Percentiles rank a stretch among this genome's conserved stretches.
Evolutionary conservation across 2,329 filamentous ascomycete genomes (phyloP).

Genomic region (Allantophomopsis cytisporea): DNA sequence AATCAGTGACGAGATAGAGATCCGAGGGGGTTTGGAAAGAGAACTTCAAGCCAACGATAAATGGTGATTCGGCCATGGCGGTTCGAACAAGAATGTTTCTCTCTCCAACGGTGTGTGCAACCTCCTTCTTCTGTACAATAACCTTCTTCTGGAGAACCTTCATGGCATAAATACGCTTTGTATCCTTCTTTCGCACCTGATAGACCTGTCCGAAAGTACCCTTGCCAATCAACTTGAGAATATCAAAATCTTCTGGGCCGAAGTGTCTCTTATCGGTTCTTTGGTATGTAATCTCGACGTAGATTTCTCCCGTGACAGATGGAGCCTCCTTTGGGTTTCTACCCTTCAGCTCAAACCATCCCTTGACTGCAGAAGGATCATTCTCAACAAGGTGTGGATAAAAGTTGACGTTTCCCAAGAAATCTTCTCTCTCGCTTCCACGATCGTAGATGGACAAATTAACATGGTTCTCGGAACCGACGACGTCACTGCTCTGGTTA

Average conservation of each 20-base stretch:
- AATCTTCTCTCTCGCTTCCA: conserved; percentile 67
- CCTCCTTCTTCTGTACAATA: conserved; percentile 99
- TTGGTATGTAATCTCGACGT: conserved; percentile 76
- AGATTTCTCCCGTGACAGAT: conserved; percentile 72
- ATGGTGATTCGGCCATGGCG: conserved; percentile 88
- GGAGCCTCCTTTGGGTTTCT: conserved; percentile 67
- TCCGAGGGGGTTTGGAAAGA: conserved; percentile 97
- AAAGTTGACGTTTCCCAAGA: conserved; percentile 81
- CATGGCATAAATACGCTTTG: conserved; percentile 94
- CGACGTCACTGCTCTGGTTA: conserved; percentile 59
- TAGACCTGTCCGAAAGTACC: conserved; percentile 98
- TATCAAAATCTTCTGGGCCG: conserved; percentile 90
- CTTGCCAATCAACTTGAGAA: conserved; percentile 92
- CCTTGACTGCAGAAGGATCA: conserved; percentile 58
- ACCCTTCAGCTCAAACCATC: conserved; percentile 74
- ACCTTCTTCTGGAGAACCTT: conserved; percentile 99
- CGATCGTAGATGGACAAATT: conserved; percentile 91
- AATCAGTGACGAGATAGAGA: conserved; percentile 95
- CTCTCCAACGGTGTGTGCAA: conserved; percentile 92
- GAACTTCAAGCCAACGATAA: conserved; percentile 96
- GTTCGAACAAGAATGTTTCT: conserved; percentile 95
- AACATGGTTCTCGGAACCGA: conserved; percentile 79
- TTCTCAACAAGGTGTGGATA: conserved; percentile 52
- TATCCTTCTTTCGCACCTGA: conserved; percentile 95
- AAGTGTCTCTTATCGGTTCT: conserved; percentile 81